A percentile compares a stretch with the other conserved stretches of the same genome.
These are phyloP conservation scores for Austroboletus festivus DNA, from an alignment of 768 basidiomycete species.

Conservation along the genomic window DNA sequence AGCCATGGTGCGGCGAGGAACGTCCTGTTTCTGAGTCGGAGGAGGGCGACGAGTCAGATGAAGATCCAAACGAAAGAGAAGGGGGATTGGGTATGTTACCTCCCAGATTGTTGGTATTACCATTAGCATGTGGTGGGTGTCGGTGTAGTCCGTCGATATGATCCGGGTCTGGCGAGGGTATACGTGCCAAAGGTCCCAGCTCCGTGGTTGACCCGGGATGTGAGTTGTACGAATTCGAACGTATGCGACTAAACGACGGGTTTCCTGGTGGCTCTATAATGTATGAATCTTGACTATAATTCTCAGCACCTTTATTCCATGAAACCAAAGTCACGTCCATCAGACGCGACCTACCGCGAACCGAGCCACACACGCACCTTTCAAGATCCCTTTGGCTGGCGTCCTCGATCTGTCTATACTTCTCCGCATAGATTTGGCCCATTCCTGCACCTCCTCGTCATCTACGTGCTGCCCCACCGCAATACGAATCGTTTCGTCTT, in stretches of 20 bases:
- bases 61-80: conserved; percentile 53
- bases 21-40: conserved; percentile 37
- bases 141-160: conserved; percentile 85
- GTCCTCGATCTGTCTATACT: conserved; percentile 62
- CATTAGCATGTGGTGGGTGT: conserved; percentile 43
- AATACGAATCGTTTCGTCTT: conserved; percentile 70
- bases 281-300: conserved; percentile 63
- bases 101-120: conserved; percentile 10
- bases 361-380: conserved; percentile 40
- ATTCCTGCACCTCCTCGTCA: conserved; percentile 65
- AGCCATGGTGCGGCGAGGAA: conserved; percentile 34
- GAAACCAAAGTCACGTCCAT: conserved; percentile 1
- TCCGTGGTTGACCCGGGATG: conserved; percentile 46
- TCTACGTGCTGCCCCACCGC: conserved; percentile 26
- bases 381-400: conserved; percentile 85
- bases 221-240: conserved; percentile 82
- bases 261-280: conserved; percentile 39
- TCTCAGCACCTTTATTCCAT: conserved; percentile 51
- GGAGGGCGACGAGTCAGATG: conserved; percentile 34
- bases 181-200: conserved; percentile 73
- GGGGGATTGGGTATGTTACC: conserved; percentile 43
- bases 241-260: conserved; percentile 47
- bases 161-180: conserved; percentile 81
- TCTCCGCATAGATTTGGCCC: conserved; percentile 73
- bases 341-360: conserved; percentile 2